Conservation (phyloP, 2,329 filamentous ascomycete genomes). For the Magnaporthiopsis rhizophila region DNA sequence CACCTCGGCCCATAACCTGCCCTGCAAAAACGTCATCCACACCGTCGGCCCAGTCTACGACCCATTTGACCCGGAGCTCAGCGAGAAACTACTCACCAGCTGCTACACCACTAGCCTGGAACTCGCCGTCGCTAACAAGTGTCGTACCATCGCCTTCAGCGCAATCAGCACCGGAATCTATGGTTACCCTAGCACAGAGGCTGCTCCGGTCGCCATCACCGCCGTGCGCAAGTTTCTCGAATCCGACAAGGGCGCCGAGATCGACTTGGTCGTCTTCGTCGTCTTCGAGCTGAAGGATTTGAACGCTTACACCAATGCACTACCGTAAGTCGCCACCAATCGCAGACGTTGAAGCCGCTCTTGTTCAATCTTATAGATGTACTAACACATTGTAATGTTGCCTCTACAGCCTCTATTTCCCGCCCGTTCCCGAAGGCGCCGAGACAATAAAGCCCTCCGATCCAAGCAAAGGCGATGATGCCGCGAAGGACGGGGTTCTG, state of each 20-base stretch:
- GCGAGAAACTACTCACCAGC: slow-evolving; percentile 40
- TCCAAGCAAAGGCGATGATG: background rate
- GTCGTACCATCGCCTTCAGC: slow-evolving; percentile 72
- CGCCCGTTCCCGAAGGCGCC: slow-evolving; percentile 16
- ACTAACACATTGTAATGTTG: background rate
- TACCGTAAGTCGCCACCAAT: slow-evolving; percentile 58
- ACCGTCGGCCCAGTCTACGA: slow-evolving; percentile 79
- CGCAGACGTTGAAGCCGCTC: background rate
- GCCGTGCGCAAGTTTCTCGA: slow-evolving; percentile 49
- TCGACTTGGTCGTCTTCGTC: slow-evolving; percentile 77
- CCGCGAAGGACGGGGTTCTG: background rate
- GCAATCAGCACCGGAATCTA: slow-evolving; percentile 85
- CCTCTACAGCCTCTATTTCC: slow-evolving; percentile 19
- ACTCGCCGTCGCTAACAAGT: slow-evolving; percentile 58
- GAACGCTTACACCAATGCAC: slow-evolving; percentile 55
- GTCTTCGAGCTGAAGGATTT: slow-evolving; percentile 75
- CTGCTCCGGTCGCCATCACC: slow-evolving; percentile 62
- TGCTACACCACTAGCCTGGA: slow-evolving; percentile 68
- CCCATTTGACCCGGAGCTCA: slow-evolving; percentile 26
- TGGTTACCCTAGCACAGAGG: slow-evolving; percentile 69
- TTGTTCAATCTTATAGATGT: background rate
- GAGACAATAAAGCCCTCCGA: background rate
- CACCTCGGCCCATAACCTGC: slow-evolving; percentile 68
- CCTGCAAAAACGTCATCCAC: slow-evolving; percentile 75
- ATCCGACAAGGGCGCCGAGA: slow-evolving; percentile 32